Evolutionary conservation across 2,329 filamentous ascomycete genomes (phyloP), one percentile per base, ranked within the genome.

Genomic region (Fonsecaea multimorphosa): DNA sequence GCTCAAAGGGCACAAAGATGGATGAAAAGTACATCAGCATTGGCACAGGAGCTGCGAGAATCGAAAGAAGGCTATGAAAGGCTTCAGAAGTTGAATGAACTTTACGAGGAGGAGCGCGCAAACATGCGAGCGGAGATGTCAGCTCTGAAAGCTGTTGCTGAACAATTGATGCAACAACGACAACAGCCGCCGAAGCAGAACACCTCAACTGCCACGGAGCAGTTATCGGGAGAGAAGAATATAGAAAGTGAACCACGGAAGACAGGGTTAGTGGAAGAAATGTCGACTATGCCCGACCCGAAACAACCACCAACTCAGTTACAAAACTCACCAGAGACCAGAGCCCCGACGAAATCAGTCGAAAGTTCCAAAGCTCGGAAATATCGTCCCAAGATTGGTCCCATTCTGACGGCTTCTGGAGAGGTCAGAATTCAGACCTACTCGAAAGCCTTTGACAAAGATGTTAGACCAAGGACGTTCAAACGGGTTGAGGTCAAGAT

Each of bases 71-170:
- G 52, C 3, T 38, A 54, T 46, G 27, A 61, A 57, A 53, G 58
- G 27, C 56, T 58, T 58, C 24, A 49, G 44, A 44, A 58, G 56
- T 38, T 49, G 24, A 58, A 58, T 46, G 27, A 49, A n/a, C 16
- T 27, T 2, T 51, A 36, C 14, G 19, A 51, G 22, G 27, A 51
- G 31, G 58, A 64, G 31, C 61, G 58, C 36, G 58, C 58, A 31
- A 22, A 67, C 29, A 56, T 62, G 40, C 60, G 58, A 29, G 53
- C 38, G n/a, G 64, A 59, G 31, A 58, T 64, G 12, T 34, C 34
- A 9, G 57, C 57, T 22, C 38, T 67, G 52, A 64, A 64, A 57
- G 58, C 46, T 6, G 60, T 61, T 44, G 58, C 61, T n/a, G 38
- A 46, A 24, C 44, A 44, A 49, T 40, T 58, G 19, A 59, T 61